Evolutionary conservation across 257 asterid species (phyloP).

Genomic region (Penstemon eatonii): DNA sequence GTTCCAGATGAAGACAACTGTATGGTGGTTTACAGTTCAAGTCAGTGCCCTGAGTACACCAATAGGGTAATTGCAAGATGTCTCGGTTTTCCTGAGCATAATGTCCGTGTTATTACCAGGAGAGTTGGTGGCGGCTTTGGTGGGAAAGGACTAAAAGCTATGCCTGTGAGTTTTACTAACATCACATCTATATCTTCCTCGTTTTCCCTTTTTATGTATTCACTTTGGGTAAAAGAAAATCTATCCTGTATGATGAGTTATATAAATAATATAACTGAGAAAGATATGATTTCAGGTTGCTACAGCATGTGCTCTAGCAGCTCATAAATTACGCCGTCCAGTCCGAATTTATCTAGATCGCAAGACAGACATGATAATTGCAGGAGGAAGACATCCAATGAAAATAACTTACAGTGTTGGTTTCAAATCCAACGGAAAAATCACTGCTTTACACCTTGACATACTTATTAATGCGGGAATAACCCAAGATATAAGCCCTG

Average conservation of each 20-base stretch:
- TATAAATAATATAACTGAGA: background rate
- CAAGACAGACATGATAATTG: slow-evolving; percentile 67
- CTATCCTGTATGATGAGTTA: background rate
- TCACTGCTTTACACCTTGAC: slow-evolving; percentile 66
- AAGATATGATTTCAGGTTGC: slow-evolving; percentile 44
- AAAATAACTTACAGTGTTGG: slow-evolving; percentile 65
- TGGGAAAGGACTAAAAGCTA: slow-evolving; percentile 55
- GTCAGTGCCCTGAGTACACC: slow-evolving; percentile 53
- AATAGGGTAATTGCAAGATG: slow-evolving; percentile 62
- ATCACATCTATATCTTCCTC: background rate
- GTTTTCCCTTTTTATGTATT: background rate
- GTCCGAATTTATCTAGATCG: slow-evolving; percentile 61
- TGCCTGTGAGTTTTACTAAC: slow-evolving; percentile 47
- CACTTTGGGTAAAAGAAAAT: background rate
- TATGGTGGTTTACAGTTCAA: slow-evolving; percentile 71
- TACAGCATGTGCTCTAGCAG: slow-evolving; percentile 79
- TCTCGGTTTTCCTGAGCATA: slow-evolving; percentile 69
- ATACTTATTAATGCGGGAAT: slow-evolving; percentile 64
- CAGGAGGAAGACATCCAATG: slow-evolving; percentile 81
- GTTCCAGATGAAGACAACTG: slow-evolving; percentile 83
- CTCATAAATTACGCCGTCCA: slow-evolving; percentile 61
- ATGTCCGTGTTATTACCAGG: slow-evolving; percentile 69
- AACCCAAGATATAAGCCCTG: slow-evolving; percentile 53
- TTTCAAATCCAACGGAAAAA: slow-evolving; percentile 59
- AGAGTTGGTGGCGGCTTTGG: slow-evolving; percentile 82